Base-by-base conservation (phyloP, 2,329 filamentous ascomycete species). In the Rutstroemia sp. region DNA sequence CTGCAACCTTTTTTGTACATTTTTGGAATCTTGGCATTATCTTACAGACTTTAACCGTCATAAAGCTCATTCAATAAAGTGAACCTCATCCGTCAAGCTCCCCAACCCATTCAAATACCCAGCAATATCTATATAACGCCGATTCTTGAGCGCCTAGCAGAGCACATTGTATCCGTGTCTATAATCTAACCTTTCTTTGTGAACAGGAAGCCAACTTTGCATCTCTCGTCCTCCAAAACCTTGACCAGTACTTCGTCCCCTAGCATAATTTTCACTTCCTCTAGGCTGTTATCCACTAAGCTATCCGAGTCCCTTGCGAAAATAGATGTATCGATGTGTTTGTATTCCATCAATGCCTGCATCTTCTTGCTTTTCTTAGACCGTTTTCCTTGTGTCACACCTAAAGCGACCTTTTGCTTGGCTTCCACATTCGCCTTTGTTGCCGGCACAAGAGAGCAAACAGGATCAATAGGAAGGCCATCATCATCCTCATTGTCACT, bases 341-440 rank as follows among this genome's bases (percentile, higher is more conserved):
- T 68, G 61, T 80, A 82, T 57, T 76, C 72, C 78, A 82, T 81
- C 46, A 82, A 65, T 58, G 77, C 75, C 47, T 67, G 64, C 69
- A 79, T 70, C 61, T 76, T 78, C 48, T 64, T 67, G 30, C 64
- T 61, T 39, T 64, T 68, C 51, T 66, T 71, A 30, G 64, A 39
- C 57, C 61, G 62, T 25, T 62, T 69, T 57, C 67, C 64, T 14
- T 63, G 61, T 6, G 59, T 63, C 12, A 61, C 63, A 40, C 71
- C 69, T 54, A 70, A 67, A 12, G 76, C 70, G 47, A 67, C 67
- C 12, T 68, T 69, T 58, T 79, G 73, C 54, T 78, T 72, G 23
- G 68, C 71, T 10, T 72, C 71, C 56, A 78, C 72, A 45, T 80
- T 71, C 44, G 76, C 70, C 54, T 76, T 70, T 1, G 72, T 74